Conservation (phyloP, 2,329 filamentous ascomycete species). For the Arachnomyces sp. region DNA sequence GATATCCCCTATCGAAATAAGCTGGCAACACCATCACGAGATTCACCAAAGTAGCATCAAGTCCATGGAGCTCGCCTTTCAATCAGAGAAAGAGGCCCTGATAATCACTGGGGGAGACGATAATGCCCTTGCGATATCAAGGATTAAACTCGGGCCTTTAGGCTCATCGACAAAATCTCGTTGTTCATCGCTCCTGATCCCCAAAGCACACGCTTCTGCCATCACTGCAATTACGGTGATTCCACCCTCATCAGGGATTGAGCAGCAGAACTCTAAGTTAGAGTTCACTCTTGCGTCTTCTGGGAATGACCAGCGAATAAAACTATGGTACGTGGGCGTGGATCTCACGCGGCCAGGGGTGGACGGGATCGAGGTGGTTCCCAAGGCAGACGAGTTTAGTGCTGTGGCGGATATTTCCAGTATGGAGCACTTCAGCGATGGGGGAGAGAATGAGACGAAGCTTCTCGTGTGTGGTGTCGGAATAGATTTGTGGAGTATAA, state of each 20-base stretch:
- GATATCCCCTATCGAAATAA: constrained; percentile 14
- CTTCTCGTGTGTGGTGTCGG: constrained; percentile 43
- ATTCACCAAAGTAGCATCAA: constrained; percentile 82
- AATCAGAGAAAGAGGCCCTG: constrained; percentile 34
- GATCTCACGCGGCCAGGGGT: constrained; percentile 15
- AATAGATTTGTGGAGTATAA: constrained; percentile 36
- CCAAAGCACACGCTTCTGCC: constrained; percentile 38
- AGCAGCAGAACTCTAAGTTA: constrained; percentile 3
- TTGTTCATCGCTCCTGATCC: constrained; percentile 27
- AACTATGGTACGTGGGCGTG: constrained; percentile 32
- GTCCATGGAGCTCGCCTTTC: constrained; percentile 28
- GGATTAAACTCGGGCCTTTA: constrained; percentile 23
- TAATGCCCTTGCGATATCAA: constrained; percentile 61
- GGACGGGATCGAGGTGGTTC: constrained; percentile 15
- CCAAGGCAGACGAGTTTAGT: constrained; percentile 31
- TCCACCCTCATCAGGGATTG: background rate
- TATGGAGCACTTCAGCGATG: constrained; percentile 32
- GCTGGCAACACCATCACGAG: constrained; percentile 33
- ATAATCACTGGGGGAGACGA: constrained; percentile 81
- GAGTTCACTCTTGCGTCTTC: constrained; percentile 27
- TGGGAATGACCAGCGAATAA: constrained; percentile 41
- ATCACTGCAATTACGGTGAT: constrained; percentile 33
- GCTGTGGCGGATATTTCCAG: constrained; percentile 49
- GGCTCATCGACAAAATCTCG: constrained; percentile 6
- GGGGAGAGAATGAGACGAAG: constrained; percentile 7